These are phyloP conservation scores for Fistulifera solaris DNA, from an alignment of 108 stramenopile genomes.

Conservation along the genomic window DNA sequence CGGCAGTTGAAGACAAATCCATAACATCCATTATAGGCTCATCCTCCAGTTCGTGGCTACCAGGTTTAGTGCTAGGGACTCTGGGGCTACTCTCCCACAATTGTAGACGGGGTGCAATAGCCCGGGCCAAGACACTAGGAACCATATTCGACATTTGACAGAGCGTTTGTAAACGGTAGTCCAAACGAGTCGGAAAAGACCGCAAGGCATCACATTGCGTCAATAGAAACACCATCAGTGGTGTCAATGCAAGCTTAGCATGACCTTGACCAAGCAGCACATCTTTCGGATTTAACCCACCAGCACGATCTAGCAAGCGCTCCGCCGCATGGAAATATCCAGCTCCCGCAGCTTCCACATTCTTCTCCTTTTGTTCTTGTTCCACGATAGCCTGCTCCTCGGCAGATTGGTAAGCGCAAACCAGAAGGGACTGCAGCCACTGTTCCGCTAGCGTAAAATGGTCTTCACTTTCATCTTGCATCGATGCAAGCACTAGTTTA, in stretches of 20 bases:
- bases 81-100: constrained; percentile 29
- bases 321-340: constrained; percentile 19
- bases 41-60: no score
- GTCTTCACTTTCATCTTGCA: constrained; percentile 21
- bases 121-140: constrained; percentile 24
- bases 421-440: constrained; percentile 32
- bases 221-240: constrained; percentile 30
- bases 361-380: constrained; percentile 1
- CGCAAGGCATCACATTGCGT: constrained; percentile 49
- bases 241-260: constrained; percentile 11
- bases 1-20: no score
- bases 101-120: constrained; percentile 34
- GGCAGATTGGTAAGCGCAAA: constrained; percentile 38
- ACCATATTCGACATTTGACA: constrained; percentile 42
- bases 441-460: constrained; percentile 17
- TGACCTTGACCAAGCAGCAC: constrained; percentile 47
- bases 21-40: no score
- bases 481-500: constrained; percentile 26
- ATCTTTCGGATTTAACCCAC: constrained; percentile 21
- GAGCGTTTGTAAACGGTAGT: constrained; percentile 28
- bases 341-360: background rate
- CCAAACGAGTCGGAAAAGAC: constrained; percentile 23
- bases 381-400: constrained; percentile 6
- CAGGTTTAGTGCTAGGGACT: no score
- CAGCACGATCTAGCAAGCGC: constrained; percentile 28